phyloP scores from a whole-genome alignment of 805 yeast species.

The Komagataella pastoris region DNA sequence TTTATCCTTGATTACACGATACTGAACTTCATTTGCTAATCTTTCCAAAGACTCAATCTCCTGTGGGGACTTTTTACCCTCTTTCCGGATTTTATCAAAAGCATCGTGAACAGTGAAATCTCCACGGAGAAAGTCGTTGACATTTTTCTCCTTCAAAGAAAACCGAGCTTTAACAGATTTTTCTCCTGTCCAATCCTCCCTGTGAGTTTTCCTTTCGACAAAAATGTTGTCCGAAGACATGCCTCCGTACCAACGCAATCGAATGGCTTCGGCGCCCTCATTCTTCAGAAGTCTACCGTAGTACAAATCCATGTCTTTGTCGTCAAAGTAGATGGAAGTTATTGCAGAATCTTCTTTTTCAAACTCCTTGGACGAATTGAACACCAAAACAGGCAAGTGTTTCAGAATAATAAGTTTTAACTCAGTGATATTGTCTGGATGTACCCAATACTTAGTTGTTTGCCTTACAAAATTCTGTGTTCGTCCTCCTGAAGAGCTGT shows the following conservation, averaged over 20 bases:
- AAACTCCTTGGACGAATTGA: conserved; percentile 84
- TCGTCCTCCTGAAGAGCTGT: conserved; percentile 94
- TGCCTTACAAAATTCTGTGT: conserved; percentile 98
- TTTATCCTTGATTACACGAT: conserved; percentile 70
- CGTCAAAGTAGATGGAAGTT: conserved; percentile 93
- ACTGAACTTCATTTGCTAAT: conserved; percentile 87
- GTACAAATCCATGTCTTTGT: conserved; percentile 77
- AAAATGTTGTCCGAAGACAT: conserved; percentile 87
- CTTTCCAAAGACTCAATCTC: conserved; percentile 91
- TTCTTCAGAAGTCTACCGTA: conserved; percentile 90
- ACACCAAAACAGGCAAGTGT: conserved; percentile 93
- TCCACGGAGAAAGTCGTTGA: conserved; percentile 76
- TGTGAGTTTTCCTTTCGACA: conserved; percentile 94
- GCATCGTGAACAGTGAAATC: conserved; percentile 78
- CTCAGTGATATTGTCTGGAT: conserved; percentile 95
- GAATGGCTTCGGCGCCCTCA: conserved; percentile 98
- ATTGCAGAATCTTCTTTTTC: conserved; percentile 92
- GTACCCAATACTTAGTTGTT: conserved; percentile 98
- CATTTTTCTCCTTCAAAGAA: conserved; percentile 80
- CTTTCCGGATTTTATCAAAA: conserved; percentile 85
- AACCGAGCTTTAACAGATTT: conserved; percentile 98
- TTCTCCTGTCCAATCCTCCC: conserved; percentile 99
- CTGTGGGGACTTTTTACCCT: conserved; percentile 74
- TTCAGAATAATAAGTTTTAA: conserved; percentile 83
- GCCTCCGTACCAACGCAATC: conserved; percentile 98